Base-by-base conservation (phyloP, 2,329 filamentous ascomycete species). In the Fusarium algeriense region DNA sequence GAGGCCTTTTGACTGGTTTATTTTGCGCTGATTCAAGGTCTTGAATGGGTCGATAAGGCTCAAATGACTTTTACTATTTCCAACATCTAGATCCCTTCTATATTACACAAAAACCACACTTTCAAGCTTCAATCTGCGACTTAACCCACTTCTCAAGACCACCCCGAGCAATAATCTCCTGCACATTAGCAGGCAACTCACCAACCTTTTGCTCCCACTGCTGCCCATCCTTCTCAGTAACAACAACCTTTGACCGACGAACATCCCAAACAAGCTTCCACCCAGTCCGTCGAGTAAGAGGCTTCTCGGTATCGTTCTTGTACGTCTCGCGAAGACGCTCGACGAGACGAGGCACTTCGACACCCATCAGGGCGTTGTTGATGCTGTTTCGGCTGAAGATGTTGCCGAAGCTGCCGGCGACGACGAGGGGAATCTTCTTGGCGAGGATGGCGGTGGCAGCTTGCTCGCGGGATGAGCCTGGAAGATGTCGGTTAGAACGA, bases 231-330 rank as follows among this genome's bases (percentile, higher is more conserved):
- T 89, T 90, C 82, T 97, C 93, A 23, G 88, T 88, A 2, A 97
- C 86, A 2, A 86, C 86, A 9, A 97, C 90, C 75, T 87, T 89
- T 79, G 90, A 93, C 63, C 91, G 85, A 63, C 87, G 83, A 14
- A 97, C 89, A 79, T 97, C 93, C 94, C 94, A 97, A 7, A 88
- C 85, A 32, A 97, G 85, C 53, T 85, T 94, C 94, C 94, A 97
- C 17, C 93, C 93, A 0, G 93, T 97, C 34, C 93, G 86, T 32
- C 91, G 85, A 0, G 93, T 95, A 19, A 89, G 80, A 44, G 85
- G 77, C 81, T 91, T 91, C 35, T 83, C 76, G 3, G 74, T 81
- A 17, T 83, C 80, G 20, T 76, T 80, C 56, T 82, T 80, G 78
- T 89, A 94, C 1, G 85, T 85, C 78, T 89, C 88, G 3, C 92